Evolutionary conservation across 2,329 filamentous ascomycete species (phyloP), one percentile per base, ranked within the genome.

Genomic region (Moelleriella libera): DNA sequence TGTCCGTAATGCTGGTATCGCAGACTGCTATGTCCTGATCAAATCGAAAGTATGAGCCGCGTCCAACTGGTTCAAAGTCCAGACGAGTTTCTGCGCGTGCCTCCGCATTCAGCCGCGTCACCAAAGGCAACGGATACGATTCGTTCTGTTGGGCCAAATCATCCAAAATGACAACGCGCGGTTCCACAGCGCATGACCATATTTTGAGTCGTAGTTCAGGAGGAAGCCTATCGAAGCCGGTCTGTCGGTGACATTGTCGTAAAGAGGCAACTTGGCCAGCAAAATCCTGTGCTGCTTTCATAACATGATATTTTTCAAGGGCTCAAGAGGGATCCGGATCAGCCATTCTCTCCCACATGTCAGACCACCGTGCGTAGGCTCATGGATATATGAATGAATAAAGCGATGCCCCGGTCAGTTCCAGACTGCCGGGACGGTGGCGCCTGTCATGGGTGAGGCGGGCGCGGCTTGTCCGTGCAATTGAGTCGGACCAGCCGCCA

Each of bases 121-220:
- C 63, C 34, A 54, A 51, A 29, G 64, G 64, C 41, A 67, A 52
- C 12, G 61, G 59, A 49, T 63, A 66, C 6, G 61, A 57, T 41
- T 50, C 43, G 28, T 55, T 50, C 30, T 52, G 55, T 41, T 62
- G 55, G 34, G 61, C 54, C 46, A 66, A 51, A 50, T 66, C 63
- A 42, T 61, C 57, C 39, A 65, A 56, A 43, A 65, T 59, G 46
- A 64, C 55, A 48, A 66, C 51, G 29, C 62, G 62, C 39, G 64
- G 62, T 53, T 67, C 63, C 30, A 60, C 56, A 34, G 62, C 62
- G 51, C 56, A 60, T 30, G 56, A 58, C 63, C 63, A 66, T 50
- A 66, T 62, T 52, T 63, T 63, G 45, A 65, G 57, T 30, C 63
- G 63, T 44, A 67, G 57, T 52, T 67, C 64, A 8, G 61, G 49